Base-by-base conservation (phyloP, 768 basidiomycete genomes). In the Mycena metata region DNA sequence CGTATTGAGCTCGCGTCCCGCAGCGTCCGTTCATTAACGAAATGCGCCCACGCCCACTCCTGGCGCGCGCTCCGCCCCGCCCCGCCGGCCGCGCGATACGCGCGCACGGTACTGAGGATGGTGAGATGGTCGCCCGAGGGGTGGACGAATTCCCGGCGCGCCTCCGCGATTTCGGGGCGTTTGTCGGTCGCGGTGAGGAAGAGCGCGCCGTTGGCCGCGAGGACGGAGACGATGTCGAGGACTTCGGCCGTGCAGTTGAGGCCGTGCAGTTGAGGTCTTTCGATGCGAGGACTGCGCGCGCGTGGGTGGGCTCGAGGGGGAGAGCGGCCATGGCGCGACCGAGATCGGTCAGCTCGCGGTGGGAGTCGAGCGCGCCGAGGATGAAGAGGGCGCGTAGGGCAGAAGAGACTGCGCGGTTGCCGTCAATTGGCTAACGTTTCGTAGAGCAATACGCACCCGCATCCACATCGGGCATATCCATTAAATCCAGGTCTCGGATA, bases 111-210 rank as follows among this genome's bases (percentile, higher is more conserved):
- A 72, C 96, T 96, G 69, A 98, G 86, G 61, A 93, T 85, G 23
- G 94, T 96, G 70, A 96, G 82, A 78, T 99, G 98, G 78, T 99
- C 98, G 7, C 98, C 97, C 36, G 90, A 86, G 0, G 89, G 81
- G 79, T 96, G 94, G 9, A 88, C 83, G 76, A 99, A 98, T 78
- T 93, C 93, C 45, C 83, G 80, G 5, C 95, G 87, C 3, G 90
- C 90, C 57, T 90, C 91, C 1, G 86, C 81, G 6, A 91, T 91
- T 11, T 83, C 83, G 45, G 96, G 93, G 24, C 96, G 90, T 36
- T 91, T 85, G 63, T 95, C 91, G 21, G 86, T 85, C 16, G 89
- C 80, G 77, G 96, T 94, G 61, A 94, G 69, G 81, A 96, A 96
- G 30, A 96, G 86, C 60, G 91, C 91, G 11, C 93, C 91, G 0